These are phyloP conservation scores for Xylariaceae sp. DNA, from an alignment of 2,329 filamentous ascomycete genomes.

Conservation along the genomic window DNA sequence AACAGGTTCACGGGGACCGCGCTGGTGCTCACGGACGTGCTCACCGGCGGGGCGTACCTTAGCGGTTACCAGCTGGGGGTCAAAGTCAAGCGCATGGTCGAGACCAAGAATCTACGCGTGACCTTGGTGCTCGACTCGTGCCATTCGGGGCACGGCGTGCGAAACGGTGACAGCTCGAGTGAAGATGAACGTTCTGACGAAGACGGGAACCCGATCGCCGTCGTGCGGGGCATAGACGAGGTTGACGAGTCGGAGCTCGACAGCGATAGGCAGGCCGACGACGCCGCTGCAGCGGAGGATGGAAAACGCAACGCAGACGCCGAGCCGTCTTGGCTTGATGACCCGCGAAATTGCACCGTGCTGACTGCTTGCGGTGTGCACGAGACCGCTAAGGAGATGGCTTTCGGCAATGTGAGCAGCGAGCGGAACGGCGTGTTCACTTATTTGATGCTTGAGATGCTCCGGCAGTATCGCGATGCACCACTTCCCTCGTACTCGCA, in stretches of 20 bases:
- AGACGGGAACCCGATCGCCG: neutral
- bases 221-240: neutral
- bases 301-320: neutral
- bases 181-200: too few relatives aligned
- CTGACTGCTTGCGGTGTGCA: neutral
- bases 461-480: neutral
- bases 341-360: neutral
- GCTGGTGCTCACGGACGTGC: neutral
- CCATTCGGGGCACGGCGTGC: neutral
- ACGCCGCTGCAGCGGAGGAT: neutral
- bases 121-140: neutral
- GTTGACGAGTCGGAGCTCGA: neutral
- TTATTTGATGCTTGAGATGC: neutral
- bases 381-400: neutral
- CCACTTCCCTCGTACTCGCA: neutral
- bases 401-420: neutral
- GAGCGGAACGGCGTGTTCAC: neutral
- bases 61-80: neutral
- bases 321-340: neutral
- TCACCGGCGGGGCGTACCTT: neutral
- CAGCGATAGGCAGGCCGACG: neutral
- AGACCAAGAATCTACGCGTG: neutral
- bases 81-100: neutral
- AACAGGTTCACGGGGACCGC: neutral
- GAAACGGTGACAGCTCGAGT: too few relatives aligned